Conservation (phyloP, 2,329 filamentous ascomycete species). For the Claviceps cyperi region DNA sequence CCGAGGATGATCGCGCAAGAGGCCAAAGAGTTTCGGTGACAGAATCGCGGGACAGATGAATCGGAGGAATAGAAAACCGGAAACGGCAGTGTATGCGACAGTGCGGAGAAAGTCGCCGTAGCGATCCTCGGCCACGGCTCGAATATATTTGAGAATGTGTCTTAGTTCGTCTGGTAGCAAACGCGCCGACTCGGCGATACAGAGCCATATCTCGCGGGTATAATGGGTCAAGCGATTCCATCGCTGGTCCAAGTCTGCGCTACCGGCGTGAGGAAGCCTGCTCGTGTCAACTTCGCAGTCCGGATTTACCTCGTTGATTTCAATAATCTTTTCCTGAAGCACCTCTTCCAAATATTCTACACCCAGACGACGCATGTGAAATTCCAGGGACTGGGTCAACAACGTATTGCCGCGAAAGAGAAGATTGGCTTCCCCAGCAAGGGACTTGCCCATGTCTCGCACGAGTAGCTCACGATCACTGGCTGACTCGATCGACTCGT, state of each 20-base stretch:
- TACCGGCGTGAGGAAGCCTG: conserved; percentile 38
- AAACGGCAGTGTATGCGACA: conserved; percentile 86
- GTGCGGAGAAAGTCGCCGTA: conserved; percentile 87
- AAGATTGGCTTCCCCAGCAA: conserved; percentile 80
- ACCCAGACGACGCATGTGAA: conserved; percentile 87
- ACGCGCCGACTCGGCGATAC: conserved; percentile 59
- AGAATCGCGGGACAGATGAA: conserved; percentile 96
- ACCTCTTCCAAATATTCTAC: conserved; percentile 86
- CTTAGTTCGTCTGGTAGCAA: conserved; percentile 70
- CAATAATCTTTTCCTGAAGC: conserved; percentile 67
- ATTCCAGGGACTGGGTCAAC: conserved; percentile 82
- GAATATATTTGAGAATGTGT: conserved; percentile 77
- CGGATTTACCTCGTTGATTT: conserved; percentile 81
- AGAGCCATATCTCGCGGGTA: conserved; percentile 75
- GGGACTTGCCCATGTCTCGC: conserved; percentile 62
- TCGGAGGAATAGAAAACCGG: conserved; percentile 82
- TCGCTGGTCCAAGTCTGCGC: conserved; percentile 65
- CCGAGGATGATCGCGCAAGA: conserved; percentile 70
- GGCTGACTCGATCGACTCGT: conserved; percentile 47
- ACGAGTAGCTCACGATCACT: conserved; percentile 59
- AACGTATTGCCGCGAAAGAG: conserved; percentile 92
- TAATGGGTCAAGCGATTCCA: conserved; percentile 65
- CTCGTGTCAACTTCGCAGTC: conserved; percentile 94
- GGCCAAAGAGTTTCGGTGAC: conserved; percentile 84
- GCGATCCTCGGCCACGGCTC: conserved; percentile 82